Base-by-base conservation (phyloP, 1,284 basidiomycete genomes). In the Pyrrhoderma noxium region DNA sequence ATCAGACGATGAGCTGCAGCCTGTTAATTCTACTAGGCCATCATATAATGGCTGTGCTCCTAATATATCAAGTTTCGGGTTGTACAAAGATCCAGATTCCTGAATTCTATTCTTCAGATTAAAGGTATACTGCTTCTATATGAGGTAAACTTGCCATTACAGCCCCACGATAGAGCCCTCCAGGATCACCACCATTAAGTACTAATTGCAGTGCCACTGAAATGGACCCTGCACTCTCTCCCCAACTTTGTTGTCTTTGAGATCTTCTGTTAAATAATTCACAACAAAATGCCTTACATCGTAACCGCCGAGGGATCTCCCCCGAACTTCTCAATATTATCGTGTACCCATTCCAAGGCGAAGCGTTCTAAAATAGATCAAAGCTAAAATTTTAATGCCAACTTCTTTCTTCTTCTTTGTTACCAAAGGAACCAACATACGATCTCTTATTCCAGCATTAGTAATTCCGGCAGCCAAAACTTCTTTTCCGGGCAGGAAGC, bases 171-270 rank as follows among this genome's bases (percentile, higher is more conserved):
- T 58, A 59, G 22, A 59, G 55, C 22, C 52, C 49, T 19, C 53
- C 56, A 19, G 57, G 48, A 16, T 74, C 77, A 19, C 69, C 67
- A 18, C 65, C 63, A 62, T 82, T 82, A 8, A 75, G 70, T 18
- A 77, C 68, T 38, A 82, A 67, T 58, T 80, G 79, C 11, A 82
- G 63, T 56, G 76, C 73, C 8, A 82, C 69, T 1, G 74, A 77
- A 34, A 71, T 65, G 0, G 71, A 76, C 8, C 81, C 82, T 0
- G 80, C 82, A 53, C 78, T 80, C 57, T 85, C 68, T 1, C 82
- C 82, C 54, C 78, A 31, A 5, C 27, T 31, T n/a, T n/a, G n/a
- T n/a, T n/a, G n/a, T n/a, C n/a, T n/a, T n/a, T n/a, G n/a, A n/a
- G n/a, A n/a, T n/a, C n/a, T n/a, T n/a, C n/a, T n/a, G n/a, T n/a